Conservation (phyloP, 139 green algal species). For the Tetradesmus lagerheimii region DNA sequence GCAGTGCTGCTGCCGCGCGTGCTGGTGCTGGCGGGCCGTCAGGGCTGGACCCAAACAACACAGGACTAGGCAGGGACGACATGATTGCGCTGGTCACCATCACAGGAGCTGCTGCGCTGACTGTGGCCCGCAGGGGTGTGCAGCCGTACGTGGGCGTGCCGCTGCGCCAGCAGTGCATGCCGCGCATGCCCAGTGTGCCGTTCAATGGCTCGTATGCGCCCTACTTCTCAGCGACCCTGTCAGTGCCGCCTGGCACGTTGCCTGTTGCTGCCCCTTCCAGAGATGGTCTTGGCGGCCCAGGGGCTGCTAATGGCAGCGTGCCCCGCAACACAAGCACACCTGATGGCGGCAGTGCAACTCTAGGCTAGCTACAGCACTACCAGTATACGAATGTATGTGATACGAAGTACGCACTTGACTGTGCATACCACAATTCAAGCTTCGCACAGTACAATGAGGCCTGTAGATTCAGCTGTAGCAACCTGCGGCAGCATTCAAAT, state of each 20-base stretch:
- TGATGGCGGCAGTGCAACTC: not conserved
- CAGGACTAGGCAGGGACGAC: constrained; percentile 15
- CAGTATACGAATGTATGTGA: no score
- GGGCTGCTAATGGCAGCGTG: not conserved
- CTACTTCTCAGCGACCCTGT: not conserved
- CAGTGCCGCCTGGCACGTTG: not conserved
- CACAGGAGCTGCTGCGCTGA: not conserved
- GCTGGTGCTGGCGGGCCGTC: not conserved
- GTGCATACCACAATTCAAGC: not conserved
- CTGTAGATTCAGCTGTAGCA: no score
- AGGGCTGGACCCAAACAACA: not conserved
- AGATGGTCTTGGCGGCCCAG: not conserved
- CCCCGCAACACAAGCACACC: not conserved
- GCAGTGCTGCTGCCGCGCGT: not conserved
- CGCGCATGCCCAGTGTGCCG: not conserved
- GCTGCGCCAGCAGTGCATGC: not conserved
- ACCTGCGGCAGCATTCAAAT: no score
- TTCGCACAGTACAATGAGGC: no score
- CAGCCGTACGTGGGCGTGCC: constrained; percentile 22
- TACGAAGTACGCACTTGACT: no score
- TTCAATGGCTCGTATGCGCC: constrained; percentile 17
- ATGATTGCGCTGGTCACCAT: not conserved
- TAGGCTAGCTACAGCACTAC: no score
- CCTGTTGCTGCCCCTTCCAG: not conserved
- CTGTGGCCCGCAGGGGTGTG: not conserved